Base-by-base conservation (phyloP, 176 grass and related monocot genomes). In the Dactylis glomerata region DNA sequence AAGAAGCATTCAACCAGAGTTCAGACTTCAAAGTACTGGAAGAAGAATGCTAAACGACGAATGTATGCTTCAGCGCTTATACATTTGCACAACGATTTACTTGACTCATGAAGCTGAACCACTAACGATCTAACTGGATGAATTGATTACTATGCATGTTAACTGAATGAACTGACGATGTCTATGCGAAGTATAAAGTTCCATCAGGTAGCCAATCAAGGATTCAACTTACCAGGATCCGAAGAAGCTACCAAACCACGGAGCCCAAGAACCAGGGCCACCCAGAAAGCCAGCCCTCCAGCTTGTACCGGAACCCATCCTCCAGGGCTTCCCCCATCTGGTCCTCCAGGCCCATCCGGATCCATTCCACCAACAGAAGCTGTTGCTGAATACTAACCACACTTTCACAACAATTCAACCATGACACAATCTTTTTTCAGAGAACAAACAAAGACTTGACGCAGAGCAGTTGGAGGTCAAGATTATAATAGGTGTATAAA, bases 201-300 rank as follows among this genome's bases (percentile, higher is more conserved):
- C 3, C 10, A 34, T 28, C 28, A 77, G 33, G 5, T 61, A 27
- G 47, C 44, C 22, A n/a, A n/a, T n/a, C n/a, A 5, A 34, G 22
- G 3, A 26, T 52, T 68, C 7, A 65, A 74, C 82, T 86, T 66
- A 86, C 83, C 88, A 86, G 11, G 86, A 86, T 1, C 78, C 59
- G 7, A 93, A 8, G 38, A 93, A 90, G 33, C 65, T 81, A 13
- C 80, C 73, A 55, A 88, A 33, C 41, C 55, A 34, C 64, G 70
- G 34, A 6, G 77, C 68, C 46, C 64, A 28, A 33, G 32, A 69
- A 68, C 88, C 81, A 68, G 91, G 44, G 5, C 80, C 84, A 31
- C 79, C 81, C 24, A 5, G 28, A 44, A 84, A 57, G 16, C n/a
- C 83, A 36, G 72, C 37, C 89, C 85, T 55, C 78, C 78, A 34